Base-by-base conservation (phyloP, 495 filamentous ascomycete genomes). In the Aspergillus sclerotioniger region DNA sequence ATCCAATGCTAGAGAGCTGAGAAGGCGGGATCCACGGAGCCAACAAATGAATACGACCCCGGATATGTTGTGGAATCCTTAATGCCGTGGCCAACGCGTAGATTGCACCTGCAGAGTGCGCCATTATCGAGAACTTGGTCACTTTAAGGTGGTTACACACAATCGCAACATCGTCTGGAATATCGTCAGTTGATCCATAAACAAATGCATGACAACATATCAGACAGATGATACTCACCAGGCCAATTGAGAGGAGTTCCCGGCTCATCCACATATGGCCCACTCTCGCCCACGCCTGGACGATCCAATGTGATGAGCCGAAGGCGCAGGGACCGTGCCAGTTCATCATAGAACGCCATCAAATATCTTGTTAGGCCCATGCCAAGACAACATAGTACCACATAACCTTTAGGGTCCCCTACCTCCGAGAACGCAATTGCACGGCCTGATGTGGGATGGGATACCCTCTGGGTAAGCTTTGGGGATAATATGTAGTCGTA, bases 21-120 rank as follows among this genome's bases (percentile, higher is more conserved):
- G 91, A 96, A 0, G 94, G 94, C 2, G 94, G 94, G 41, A 99
- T 98, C 95, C 94, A 99, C 0, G 94, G 94, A 2, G 94, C 93
- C 12, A 99, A 80, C 8, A 99, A 85, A 72, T 99, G 94, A 21
- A 99, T 93, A 32, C 90, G 89, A 25, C 95, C 93, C 15, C 93
- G 87, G 60, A 99, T 94, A 69, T 96, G 90, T 62, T 96, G 91
- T 15, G 95, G 93, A 80, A 99, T 94, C 45, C 94, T 88, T 25
- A 99, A 80, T 6, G 95, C 94, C 0, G 95, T 98, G 17, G 94
- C 95, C 25, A 99, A 84, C 25, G 94, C 95, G 66, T 99, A 99
- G 56, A 99, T 96, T 17, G 94, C 95, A 20, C 94, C 94, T 9
- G 94, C 94, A 9, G 92, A 96, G 69, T 99, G 94, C n/a, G 95